Base-by-base conservation (phyloP, 2,329 filamentous ascomycete species). In the Xylaria sp. region DNA sequence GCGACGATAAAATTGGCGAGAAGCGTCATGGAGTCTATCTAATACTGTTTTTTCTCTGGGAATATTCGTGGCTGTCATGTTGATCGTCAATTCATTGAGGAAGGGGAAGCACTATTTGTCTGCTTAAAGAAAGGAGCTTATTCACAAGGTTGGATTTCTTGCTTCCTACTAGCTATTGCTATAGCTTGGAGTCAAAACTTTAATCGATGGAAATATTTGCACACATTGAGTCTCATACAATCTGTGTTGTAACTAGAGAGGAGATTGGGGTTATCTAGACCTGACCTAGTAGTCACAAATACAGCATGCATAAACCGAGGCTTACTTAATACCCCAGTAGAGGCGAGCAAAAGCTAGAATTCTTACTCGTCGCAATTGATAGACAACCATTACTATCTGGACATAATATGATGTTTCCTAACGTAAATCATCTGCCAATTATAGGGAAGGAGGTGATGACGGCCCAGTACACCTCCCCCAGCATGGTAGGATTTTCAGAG, bases 241-340 rank as follows among this genome's bases (percentile, higher is more conserved):
- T 9, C 10, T 40, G 6, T 10, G 33, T 40, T 44, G 9, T 13
- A 23, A 33, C 17, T 62, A 10, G 28, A 28, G 28, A 28, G 9
- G 1, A 56, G 17, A 17, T 10, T 44, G 38, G 42, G 17, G 23
- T 44, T 53, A 20, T 2, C 49, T 46, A 33, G 31, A 28, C 26
- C 28, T 28, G 9, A 33, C 31, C 31, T 33, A 10, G 33, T 20
- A 38, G n/a, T n/a, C 13, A 51, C 3, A 28, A n/a, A 38, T 31
- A 36, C 13, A 20, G 15, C 33, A 64, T 57, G 60, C 56, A 56
- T 64, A 17, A 64, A 64, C 20, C 23, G 31, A 67, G 49, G 60
- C 57, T 64, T 64, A 67, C 31, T 60, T 57, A 56, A 61, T 60
- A 38, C 10, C 36, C 10, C 4, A 38, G 10, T 38, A 64, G 38